A percentile compares a stretch with the other conserved stretches of the same genome.
Evolutionary conservation across 2,329 filamentous ascomycete species (phyloP).

Genomic region (Cercospora brassicicola): DNA sequence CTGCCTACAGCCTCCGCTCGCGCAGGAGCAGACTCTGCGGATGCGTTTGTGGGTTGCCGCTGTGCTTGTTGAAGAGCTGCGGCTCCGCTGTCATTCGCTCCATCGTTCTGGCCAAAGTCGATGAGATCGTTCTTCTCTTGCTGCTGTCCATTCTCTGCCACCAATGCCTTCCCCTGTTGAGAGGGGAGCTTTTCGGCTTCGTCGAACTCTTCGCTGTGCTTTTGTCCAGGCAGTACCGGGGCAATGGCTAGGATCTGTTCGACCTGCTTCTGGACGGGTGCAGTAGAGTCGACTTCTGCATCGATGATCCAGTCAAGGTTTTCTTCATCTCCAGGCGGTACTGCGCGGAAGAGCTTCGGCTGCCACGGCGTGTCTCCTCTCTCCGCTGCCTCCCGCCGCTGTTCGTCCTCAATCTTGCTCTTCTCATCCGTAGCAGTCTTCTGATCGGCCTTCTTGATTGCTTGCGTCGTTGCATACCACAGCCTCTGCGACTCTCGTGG

Average conservation of each 20-base stretch:
- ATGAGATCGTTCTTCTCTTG: constrained; percentile 51
- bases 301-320: constrained; percentile 95
- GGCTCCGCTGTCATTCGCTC: constrained; percentile 1
- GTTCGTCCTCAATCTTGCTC: constrained; percentile 89
- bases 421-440: constrained; percentile 90
- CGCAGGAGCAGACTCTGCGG: constrained; percentile 9
- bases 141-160: constrained; percentile 10
- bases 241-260: constrained; percentile 85
- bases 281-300: constrained; percentile 68
- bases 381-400: constrained; percentile 82
- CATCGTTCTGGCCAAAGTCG: constrained; percentile 56
- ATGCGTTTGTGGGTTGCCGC: constrained; percentile 12
- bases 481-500: constrained; percentile 86
- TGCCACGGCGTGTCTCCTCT: constrained; percentile 82
- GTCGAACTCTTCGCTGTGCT: constrained; percentile 13
- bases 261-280: constrained; percentile 64
- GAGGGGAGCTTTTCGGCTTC: constrained; percentile 23
- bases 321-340: constrained; percentile 66
- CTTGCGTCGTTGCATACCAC: constrained; percentile 78
- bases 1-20: constrained; percentile 7
- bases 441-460: constrained; percentile 82
- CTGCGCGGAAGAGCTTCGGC: constrained; percentile 77
- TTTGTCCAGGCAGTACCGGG: constrained; percentile 77
- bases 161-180: constrained; percentile 21
- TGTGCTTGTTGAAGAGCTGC: constrained; percentile 19